A percentile compares a stretch with the other conserved stretches of the same genome.
These are phyloP conservation scores for Elymus sibiricus DNA, from an alignment of 176 grass and related monocot genomes.

Conservation along the genomic window DNA sequence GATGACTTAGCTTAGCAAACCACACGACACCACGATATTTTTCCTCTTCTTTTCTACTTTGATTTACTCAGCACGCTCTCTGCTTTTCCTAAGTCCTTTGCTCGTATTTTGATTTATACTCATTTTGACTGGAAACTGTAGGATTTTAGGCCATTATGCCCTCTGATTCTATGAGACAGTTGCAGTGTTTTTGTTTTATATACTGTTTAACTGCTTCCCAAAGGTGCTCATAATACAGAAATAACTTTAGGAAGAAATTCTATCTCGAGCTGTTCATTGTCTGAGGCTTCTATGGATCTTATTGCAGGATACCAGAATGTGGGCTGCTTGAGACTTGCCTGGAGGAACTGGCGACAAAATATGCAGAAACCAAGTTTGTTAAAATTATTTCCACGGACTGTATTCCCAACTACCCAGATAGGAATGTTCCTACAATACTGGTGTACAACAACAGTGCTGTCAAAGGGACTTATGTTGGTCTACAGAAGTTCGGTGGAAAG, in stretches of 20 bases:
- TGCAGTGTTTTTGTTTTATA: constrained; percentile 2
- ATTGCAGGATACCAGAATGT: constrained; percentile 80
- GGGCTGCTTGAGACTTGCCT: constrained; percentile 77
- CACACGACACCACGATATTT: background rate
- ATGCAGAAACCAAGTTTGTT: constrained; percentile 89
- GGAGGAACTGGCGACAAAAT: constrained; percentile 80
- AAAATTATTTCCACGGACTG: constrained; percentile 96
- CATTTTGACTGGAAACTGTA: background rate
- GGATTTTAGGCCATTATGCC: background rate
- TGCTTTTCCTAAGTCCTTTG: background rate
- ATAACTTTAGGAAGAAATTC: background rate
- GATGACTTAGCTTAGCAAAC: background rate
- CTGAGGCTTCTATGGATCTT: constrained; percentile 13
- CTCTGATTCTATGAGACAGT: background rate
- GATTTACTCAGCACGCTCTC: background rate
- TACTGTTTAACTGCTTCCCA: constrained; percentile 8
- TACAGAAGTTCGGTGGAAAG: constrained; percentile 74
- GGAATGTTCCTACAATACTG: constrained; percentile 91
- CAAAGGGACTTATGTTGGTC: constrained; percentile 82
- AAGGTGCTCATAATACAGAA: background rate
- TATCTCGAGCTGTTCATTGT: background rate
- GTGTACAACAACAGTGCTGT: constrained; percentile 96
- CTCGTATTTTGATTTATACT: background rate
- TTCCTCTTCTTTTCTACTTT: background rate
- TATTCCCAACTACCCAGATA: constrained; percentile 91